Base-by-base conservation (phyloP, 257 asterid species). In the Solanum raphanifolium region DNA sequence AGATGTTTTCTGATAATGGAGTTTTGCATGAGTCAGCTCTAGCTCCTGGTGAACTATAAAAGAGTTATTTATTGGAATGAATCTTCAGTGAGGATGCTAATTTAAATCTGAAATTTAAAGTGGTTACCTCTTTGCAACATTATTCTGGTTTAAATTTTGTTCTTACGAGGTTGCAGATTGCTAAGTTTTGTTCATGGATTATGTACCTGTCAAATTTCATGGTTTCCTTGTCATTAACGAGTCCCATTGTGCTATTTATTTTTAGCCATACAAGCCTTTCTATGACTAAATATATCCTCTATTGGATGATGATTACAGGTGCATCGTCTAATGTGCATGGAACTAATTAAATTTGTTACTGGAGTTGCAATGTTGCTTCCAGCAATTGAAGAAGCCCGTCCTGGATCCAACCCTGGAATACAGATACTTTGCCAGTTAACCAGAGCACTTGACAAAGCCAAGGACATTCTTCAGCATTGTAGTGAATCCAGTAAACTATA, bases 401-500 rank as follows among this genome's bases (percentile, higher is more conserved):
- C 99, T 74, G 87, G 98, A 3, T 92, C 98, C 93, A 92, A 97
- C 31, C 92, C 98, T 35, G 99, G 98, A 90, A 93, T 95, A 29
- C 94, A 91, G 82, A 92, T 96, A 27, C 96, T 97, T 91, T 93
- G 98, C 91, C 87, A 88, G 90, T 92, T 97, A 89, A 95, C 85
- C 84, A 91, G 82, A 13, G 96, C 93, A 36, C 93, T 96, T 76
- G 87, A 27, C 74, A 95, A 93, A 91, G 95, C 98, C 89, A 97
- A 91, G 89, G 88, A 88, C 81, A 89, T 94, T 87, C 89, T 95
- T 69, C 92, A 92, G 91, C 88, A 91, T 73, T 97, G 99, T 90
- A 88, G 96, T 23, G 98, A 95, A 79, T 94, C 98, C 85, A 97
- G 99, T 90, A 94, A 87, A 89, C 98, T 97, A 75, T 97, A 97